A percentile compares a stretch with the other conserved stretches of the same genome.
These are phyloP conservation scores for Opeltia flavorubescens DNA, from an alignment of 495 filamentous ascomycete species.

Conservation along the genomic window DNA sequence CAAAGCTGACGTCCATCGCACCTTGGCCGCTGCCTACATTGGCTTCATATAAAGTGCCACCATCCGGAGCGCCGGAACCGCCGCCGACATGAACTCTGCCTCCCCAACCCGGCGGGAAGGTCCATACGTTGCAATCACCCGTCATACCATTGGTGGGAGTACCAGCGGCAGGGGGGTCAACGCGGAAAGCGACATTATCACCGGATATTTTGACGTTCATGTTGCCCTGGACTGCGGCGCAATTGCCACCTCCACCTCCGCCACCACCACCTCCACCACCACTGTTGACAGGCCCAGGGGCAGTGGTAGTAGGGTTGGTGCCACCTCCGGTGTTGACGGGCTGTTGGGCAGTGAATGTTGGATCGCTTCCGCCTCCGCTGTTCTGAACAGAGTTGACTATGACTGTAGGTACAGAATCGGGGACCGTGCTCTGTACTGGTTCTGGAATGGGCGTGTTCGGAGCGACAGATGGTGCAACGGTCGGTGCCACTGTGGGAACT, in stretches of 20 bases:
- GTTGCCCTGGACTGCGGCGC: not conserved
- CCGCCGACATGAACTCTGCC: not conserved
- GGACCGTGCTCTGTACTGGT: too few species aligned
- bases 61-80: not conserved
- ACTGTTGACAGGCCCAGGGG: not conserved
- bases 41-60: not conserved
- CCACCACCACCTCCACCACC: not conserved
- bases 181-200: not conserved
- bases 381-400: too few species aligned
- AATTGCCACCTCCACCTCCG: not conserved
- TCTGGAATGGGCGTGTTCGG: too few species aligned
- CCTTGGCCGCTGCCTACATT: not conserved
- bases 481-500: too few species aligned
- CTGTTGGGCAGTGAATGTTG: too few species aligned
- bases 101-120: not conserved
- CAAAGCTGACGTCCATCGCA: conserved; percentile 1
- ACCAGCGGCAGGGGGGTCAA: not conserved
- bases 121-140: not conserved
- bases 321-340: too few species aligned
- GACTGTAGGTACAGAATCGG: too few species aligned
- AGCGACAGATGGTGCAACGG: too few species aligned
- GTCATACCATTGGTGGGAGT: not conserved
- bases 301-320: not conserved
- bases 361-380: too few species aligned
- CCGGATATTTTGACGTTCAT: not conserved